Conservation (phyloP, 257 asterid genomes). For the Henckelia pumila region DNA sequence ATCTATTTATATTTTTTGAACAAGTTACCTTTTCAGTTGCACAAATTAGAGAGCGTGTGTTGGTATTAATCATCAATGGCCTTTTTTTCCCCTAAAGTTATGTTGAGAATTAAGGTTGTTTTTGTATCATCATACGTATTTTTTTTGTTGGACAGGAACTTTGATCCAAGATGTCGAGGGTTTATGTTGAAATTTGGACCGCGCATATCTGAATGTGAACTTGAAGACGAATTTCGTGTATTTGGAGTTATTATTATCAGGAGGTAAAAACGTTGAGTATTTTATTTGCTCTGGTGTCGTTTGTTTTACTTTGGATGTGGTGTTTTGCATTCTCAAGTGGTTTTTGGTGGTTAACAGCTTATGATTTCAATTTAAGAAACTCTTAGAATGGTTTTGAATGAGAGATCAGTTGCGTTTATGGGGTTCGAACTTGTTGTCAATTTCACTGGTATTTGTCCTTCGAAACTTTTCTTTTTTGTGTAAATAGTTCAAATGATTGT, state of each 20-base stretch:
- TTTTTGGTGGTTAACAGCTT: not conserved
- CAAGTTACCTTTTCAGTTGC: not conserved
- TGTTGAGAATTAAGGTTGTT: not conserved
- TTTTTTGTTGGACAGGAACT: not conserved
- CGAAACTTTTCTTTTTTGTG: no score
- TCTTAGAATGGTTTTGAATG: not conserved
- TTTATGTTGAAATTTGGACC: constrained; percentile 84
- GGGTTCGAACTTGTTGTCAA: no score
- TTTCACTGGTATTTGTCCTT: no score
- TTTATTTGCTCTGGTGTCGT: not conserved
- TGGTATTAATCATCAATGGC: not conserved
- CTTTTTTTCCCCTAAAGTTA: not conserved
- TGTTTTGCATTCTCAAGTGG: not conserved
- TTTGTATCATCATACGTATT: no score
- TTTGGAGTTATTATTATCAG: constrained; percentile 84
- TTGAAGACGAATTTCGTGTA: constrained; percentile 82
- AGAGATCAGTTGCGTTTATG: no score
- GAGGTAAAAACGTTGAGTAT: constrained; percentile 43
- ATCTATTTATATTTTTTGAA: no score
- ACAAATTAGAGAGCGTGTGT: not conserved
- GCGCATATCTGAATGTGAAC: constrained; percentile 85
- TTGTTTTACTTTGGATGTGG: constrained; percentile 3
- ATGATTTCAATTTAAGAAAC: not conserved
- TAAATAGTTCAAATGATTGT: no score
- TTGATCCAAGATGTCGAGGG: constrained; percentile 67